Conservation (phyloP, 805 yeast species). For the Tetrapisispora phaffii region DNA sequence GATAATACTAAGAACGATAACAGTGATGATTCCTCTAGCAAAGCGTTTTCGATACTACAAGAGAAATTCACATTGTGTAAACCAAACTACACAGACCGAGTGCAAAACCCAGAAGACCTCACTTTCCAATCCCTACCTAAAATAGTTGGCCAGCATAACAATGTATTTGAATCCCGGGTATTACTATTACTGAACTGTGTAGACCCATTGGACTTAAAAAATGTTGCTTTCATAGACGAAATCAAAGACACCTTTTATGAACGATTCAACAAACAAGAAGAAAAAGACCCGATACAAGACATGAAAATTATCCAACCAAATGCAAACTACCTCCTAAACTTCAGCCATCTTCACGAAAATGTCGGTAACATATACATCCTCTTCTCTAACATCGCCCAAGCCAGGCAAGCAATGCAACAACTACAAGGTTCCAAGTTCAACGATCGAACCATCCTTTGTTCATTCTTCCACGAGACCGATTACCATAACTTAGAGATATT, state of each 20-base stretch:
- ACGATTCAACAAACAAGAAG: conserved; percentile 30
- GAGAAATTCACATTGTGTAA: conserved; percentile 8
- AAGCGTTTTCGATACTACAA: not conserved
- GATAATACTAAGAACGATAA: not conserved
- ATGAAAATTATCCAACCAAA: conserved; percentile 54
- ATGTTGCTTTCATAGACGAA: conserved; percentile 39
- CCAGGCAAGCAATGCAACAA: conserved; percentile 45
- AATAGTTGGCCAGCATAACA: conserved; percentile 23
- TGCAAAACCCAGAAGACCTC: conserved; percentile 14
- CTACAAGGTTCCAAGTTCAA: conserved; percentile 59
- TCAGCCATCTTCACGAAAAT: conserved; percentile 41
- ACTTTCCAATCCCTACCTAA: conserved; percentile 32
- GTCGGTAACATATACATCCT: conserved; percentile 66
- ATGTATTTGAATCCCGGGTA: conserved; percentile 32
- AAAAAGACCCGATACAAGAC: conserved; percentile 27
- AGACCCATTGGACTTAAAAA: conserved; percentile 52
- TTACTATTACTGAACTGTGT: conserved; percentile 59
- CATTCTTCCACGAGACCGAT: conserved; percentile 51
- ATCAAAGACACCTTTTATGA: conserved; percentile 41
- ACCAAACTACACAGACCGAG: conserved; percentile 15
- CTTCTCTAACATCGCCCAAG: conserved; percentile 42
- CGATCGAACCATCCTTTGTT: conserved; percentile 58
- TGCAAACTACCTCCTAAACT: conserved; percentile 35
- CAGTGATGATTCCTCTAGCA: too few species aligned
- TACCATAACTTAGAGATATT: conserved; percentile 30